Evolutionary conservation across 164 flowering plant species (phyloP).

Genomic region (Stephania yunnanensis): DNA sequence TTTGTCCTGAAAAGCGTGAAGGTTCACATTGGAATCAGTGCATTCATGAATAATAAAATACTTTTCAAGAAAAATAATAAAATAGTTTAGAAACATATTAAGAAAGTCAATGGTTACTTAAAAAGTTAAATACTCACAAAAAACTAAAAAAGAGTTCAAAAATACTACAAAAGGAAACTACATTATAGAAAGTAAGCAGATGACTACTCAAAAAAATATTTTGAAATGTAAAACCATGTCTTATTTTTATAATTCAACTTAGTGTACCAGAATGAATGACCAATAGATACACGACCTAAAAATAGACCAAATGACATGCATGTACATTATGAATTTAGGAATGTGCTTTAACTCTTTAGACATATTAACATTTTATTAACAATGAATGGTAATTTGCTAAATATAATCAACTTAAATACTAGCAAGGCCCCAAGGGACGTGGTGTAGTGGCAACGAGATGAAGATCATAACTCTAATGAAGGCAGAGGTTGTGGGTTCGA

Average conservation of each 20-base stretch:
- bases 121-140: background rate
- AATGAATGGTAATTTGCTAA: background rate
- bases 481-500: no score
- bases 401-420: no score
- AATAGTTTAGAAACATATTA: background rate
- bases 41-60: background rate
- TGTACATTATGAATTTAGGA: background rate
- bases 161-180: background rate
- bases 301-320: background rate
- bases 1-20: conserved; percentile 50
- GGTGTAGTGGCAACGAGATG: no score
- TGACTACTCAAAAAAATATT: background rate
- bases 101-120: background rate
- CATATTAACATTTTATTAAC: background rate
- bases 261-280: background rate
- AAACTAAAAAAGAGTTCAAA: background rate
- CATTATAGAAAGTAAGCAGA: background rate
- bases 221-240: background rate
- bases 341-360: background rate
- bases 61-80: background rate
- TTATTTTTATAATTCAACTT: background rate
- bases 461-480: no score
- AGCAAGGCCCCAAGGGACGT: background rate
- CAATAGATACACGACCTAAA: background rate
- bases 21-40: background rate